Conservation (phyloP, 768 basidiomycete species). For the Termitomyces sp. region DNA sequence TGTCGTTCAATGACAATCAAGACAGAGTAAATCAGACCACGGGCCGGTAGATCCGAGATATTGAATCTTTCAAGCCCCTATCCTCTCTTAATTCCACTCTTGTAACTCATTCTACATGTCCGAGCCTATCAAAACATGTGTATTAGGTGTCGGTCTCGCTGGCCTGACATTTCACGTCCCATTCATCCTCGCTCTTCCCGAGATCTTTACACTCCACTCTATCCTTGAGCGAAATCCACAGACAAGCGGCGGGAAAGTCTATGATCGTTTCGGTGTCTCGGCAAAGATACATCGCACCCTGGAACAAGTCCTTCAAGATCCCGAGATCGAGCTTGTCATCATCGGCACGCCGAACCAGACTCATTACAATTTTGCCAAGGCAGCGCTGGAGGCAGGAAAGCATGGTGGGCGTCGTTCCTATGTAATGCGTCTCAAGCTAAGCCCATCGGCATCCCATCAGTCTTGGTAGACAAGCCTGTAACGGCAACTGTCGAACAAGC, state of each 20-base stretch:
- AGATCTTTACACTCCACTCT: conserved; percentile 65
- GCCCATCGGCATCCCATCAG: conserved; percentile 24
- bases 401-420: conserved; percentile 40
- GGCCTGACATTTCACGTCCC: conserved; percentile 79
- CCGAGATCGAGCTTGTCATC: conserved; percentile 61
- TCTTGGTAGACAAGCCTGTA: conserved; percentile 78
- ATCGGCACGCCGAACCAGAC: conserved; percentile 72
- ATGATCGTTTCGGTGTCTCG: conserved; percentile 55
- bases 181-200: conserved; percentile 66
- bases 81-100: not conserved
- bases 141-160: conserved; percentile 72
- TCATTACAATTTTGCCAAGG: conserved; percentile 64
- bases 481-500: conserved; percentile 57
- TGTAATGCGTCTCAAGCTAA: not conserved
- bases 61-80: not conserved
- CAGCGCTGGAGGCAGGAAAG: conserved; percentile 61
- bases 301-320: conserved; percentile 55
- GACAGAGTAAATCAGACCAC: not conserved
- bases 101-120: conserved; percentile 16
- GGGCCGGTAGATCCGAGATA: not conserved
- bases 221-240: conserved; percentile 70
- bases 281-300: conserved; percentile 54
- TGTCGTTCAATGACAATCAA: no score
- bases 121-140: conserved; percentile 60
- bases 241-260: conserved; percentile 54